phyloP scores from a whole-genome alignment of 495 filamentous ascomycete species.

The Neurospora sp. region DNA sequence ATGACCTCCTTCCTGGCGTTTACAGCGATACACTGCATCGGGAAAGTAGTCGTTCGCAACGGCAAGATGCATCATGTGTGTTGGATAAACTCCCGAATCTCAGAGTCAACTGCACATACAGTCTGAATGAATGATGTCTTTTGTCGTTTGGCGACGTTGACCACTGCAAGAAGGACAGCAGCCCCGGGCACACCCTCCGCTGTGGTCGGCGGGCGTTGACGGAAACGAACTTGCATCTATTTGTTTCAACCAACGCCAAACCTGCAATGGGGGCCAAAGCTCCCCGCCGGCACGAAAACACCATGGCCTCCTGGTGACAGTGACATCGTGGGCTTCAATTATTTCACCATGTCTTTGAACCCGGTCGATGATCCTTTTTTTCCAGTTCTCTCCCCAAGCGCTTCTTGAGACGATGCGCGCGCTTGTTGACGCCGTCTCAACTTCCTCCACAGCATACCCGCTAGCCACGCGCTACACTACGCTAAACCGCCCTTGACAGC shows the following conservation, averaged over 20 bases:
- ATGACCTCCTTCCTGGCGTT: neutral
- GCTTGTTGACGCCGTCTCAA: neutral
- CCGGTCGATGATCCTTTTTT: neutral
- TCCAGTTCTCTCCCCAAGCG: neutral
- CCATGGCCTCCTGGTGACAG: neutral
- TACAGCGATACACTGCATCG: neutral
- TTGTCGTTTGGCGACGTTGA: neutral
- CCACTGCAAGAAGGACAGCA: neutral
- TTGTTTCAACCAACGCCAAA: neutral
- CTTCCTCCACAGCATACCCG: neutral
- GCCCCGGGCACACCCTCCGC: neutral
- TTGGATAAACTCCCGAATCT: neutral
- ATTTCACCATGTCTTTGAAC: neutral
- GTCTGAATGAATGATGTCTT: neutral
- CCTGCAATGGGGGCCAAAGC: neutral
- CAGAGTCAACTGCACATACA: neutral
- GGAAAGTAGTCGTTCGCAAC: neutral
- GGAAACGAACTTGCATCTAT: neutral
- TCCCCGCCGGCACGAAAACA: neutral
- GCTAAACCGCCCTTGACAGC: neutral
- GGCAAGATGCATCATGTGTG: neutral
- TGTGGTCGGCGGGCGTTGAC: neutral
- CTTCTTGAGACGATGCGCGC: neutral
- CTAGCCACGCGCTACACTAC: neutral
- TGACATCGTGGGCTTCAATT: neutral